Percentiles rank a stretch among this genome's conserved stretches.
These are phyloP conservation scores for Tranzscheliella williamsii DNA, from an alignment of 1,284 basidiomycete species.

Conservation along the genomic window DNA sequence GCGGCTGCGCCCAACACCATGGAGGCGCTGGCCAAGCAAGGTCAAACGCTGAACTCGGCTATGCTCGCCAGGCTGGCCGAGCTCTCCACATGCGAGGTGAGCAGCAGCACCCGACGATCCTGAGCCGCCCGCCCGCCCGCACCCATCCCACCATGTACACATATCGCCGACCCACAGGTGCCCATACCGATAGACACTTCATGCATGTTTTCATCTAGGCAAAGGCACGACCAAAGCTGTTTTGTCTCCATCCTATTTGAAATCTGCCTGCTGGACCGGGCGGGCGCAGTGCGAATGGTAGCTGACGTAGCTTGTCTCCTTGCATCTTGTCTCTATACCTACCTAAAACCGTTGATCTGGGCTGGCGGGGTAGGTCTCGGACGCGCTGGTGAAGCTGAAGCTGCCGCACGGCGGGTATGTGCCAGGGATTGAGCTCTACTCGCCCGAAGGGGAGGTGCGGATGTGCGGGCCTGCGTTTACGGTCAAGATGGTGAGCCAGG, in stretches of 20 bases:
- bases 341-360: neutral
- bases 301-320: neutral
- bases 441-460: slow-evolving; percentile 59
- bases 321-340: neutral
- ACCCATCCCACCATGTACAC: slow-evolving; percentile 1
- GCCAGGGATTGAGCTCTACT: slow-evolving; percentile 74
- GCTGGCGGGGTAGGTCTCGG: slow-evolving; percentile 87
- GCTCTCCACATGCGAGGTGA: slow-evolving; percentile 45
- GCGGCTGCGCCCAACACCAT: slow-evolving; percentile 1
- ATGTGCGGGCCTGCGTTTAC: slow-evolving; percentile 82
- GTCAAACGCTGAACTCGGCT: neutral
- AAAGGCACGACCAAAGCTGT: too few species aligned
- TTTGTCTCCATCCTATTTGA: too few species aligned
- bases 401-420: slow-evolving; percentile 76
- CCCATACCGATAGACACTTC: too few species aligned
- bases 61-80: slow-evolving; percentile 25
- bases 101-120: slow-evolving; percentile 20
- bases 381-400: slow-evolving; percentile 84
- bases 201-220: too few species aligned
- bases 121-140: slow-evolving; percentile 4
- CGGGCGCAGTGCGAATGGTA: too few species aligned
- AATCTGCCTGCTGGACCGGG: too few species aligned
- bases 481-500: slow-evolving; percentile 77
- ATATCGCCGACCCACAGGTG: too few species aligned
- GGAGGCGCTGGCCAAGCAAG: slow-evolving; percentile 1